Evolutionary conservation across 345 rosid genomes (phyloP), one percentile per base, ranked within the genome.

Genomic region (Linum trigynum): DNA sequence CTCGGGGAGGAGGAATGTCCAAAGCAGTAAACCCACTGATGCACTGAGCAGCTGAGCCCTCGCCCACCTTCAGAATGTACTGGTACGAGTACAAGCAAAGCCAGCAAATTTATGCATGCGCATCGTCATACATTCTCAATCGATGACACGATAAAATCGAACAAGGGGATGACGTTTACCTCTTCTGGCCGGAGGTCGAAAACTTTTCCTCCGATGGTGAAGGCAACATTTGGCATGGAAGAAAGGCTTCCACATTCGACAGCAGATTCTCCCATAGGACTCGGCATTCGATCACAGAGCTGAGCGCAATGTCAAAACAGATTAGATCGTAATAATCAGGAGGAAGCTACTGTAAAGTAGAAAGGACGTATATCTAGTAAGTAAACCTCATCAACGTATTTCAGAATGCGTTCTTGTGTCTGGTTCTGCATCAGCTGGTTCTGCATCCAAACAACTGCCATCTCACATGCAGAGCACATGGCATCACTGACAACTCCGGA

Each of bases 361-460:
- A 41, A 7, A 41, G 45, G 51, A 45, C 7, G 51, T 45, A 45
- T n/a, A n/a, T n/a, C 3, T 45, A 45, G 51, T 48, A 48, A 73
- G n/a, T n/a, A n/a, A n/a, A n/a, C 78, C 74, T 75, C 65, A 32
- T 67, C 63, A 37, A 48, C 74, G 58, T 63, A 67, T 57, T 67
- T 48, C 40, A 75, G 43, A 23, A 67, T 59, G 14, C 23, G 71
- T 35, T 70, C 78, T 70, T 63, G 74, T 37, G 78, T 70, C 68
- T 70, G 74, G 56, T 75, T 75, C 62, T 70, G 63, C 37, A 32
- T 59, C 39, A 70, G 68, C 63, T 70, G 71, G 74, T 48, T 67
- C 63, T 71, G 71, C 71, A 75, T 75, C 78, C 78, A 75, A 15
- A 70, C 71, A 66, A 70, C 78, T 57, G 74, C 55, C 78, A 75